phyloP scores from a whole-genome alignment of 2,329 filamentous ascomycete genomes.

The Cladosporium sp. region DNA sequence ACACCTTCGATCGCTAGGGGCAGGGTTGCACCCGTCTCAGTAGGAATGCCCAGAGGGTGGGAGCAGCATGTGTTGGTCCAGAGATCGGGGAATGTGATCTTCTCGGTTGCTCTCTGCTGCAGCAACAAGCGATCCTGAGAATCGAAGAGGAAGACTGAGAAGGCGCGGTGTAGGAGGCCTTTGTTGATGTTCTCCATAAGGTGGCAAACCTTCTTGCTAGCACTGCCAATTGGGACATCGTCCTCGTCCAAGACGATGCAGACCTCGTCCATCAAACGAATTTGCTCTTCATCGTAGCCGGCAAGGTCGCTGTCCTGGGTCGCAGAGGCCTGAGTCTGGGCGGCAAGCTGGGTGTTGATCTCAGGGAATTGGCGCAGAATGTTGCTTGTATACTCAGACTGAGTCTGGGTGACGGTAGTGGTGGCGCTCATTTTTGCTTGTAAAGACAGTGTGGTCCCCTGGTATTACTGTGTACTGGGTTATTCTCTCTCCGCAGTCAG shows the following conservation, averaged over 20 bases:
- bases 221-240: constrained; percentile 88
- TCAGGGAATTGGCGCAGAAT: constrained; percentile 88
- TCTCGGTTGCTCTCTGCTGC: constrained; percentile 91
- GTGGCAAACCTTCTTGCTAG: constrained; percentile 97
- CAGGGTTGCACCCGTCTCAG: constrained; percentile 81
- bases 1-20: constrained; percentile 77
- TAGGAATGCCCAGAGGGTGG: constrained; percentile 85
- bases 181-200: constrained; percentile 98
- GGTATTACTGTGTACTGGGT: not conserved
- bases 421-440: constrained; percentile 28
- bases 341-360: constrained; percentile 59
- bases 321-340: constrained; percentile 52
- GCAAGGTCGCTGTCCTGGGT: constrained; percentile 63
- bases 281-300: constrained; percentile 96
- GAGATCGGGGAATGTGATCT: constrained; percentile 99
- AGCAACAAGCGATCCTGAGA: constrained; percentile 86
- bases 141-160: constrained; percentile 97
- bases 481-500: not conserved
- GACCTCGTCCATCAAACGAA: constrained; percentile 96
- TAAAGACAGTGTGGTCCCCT: not conserved
- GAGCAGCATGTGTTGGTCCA: constrained; percentile 99
- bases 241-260: constrained; percentile 95
- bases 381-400: constrained; percentile 68
- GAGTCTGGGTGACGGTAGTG: constrained; percentile 25
- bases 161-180: constrained; percentile 91